A percentile compares a stretch with the other conserved stretches of the same genome.
Conservation (phyloP, 164 flowering plant genomes). For the Vitis riparia region DNA sequence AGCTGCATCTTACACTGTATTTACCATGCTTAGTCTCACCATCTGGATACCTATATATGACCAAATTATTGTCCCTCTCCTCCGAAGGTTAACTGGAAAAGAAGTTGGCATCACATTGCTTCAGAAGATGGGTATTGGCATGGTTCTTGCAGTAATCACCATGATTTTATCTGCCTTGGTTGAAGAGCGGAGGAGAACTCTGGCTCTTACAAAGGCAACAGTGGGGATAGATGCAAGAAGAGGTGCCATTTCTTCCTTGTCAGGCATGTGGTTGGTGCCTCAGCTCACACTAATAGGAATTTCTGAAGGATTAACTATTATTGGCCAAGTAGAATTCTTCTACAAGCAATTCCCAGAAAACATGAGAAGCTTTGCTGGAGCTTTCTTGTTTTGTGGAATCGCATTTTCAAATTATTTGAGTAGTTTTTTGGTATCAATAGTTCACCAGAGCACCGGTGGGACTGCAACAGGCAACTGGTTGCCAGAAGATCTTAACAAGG, state of each 20-base stretch:
- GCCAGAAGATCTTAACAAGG: constrained; percentile 31
- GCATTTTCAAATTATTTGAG: constrained; percentile 50
- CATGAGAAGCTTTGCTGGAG: constrained; percentile 62
- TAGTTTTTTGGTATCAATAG: constrained; percentile 35
- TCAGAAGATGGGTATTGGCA: constrained; percentile 57
- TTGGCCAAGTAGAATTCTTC: constrained; percentile 57
- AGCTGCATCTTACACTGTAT: constrained; percentile 49
- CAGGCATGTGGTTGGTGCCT: constrained; percentile 54
- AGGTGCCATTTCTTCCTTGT: constrained; percentile 49
- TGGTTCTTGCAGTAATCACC: constrained; percentile 34
- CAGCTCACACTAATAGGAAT: constrained; percentile 52
- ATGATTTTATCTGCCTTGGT: constrained; percentile 43
- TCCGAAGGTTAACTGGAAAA: constrained; percentile 32
- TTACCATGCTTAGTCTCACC: constrained; percentile 46
- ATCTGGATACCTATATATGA: constrained; percentile 71
- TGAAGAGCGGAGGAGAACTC: constrained; percentile 36
- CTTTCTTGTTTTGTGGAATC: constrained; percentile 36
- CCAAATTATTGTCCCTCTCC: constrained; percentile 42
- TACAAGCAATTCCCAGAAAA: constrained; percentile 76
- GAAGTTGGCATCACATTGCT: constrained; percentile 59
- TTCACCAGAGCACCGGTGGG: constrained; percentile 14
- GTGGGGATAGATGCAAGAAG: constrained; percentile 18
- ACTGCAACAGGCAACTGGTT: constrained; percentile 30
- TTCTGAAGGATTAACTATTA: constrained; percentile 43
- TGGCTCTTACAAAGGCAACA: constrained; percentile 31